Evolutionary conservation across 495 filamentous ascomycete species (phyloP).

Genomic region (Tirmania nivea): DNA sequence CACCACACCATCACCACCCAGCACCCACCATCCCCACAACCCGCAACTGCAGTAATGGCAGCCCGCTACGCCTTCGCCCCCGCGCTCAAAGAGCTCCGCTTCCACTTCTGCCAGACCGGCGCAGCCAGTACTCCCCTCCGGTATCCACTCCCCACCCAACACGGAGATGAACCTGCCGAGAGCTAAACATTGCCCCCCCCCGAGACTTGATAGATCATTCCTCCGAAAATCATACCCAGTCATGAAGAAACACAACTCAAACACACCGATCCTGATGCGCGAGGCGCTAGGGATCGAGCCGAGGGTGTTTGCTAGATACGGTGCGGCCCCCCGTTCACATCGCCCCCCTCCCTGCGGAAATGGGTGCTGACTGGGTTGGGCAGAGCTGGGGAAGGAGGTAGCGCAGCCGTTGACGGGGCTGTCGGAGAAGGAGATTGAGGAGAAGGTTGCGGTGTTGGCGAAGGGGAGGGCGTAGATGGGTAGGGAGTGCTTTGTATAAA

Average conservation of each 20-base stretch:
- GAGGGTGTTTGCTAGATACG: constrained; percentile 78
- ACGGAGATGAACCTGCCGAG: background rate
- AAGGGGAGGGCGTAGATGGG: constrained; percentile 26
- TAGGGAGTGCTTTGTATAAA: background rate
- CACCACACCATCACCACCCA: constrained; percentile 6
- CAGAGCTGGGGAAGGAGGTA: constrained; percentile 78
- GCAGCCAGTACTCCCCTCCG: constrained; percentile 70
- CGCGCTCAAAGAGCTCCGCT: constrained; percentile 81
- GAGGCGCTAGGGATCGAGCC: constrained; percentile 68
- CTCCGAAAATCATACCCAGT: constrained; percentile 79
- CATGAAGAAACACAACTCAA: constrained; percentile 98
- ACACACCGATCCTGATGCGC: constrained; percentile 82
- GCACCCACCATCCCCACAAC: constrained; percentile 8
- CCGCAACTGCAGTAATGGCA: constrained; percentile 54
- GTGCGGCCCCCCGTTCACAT: constrained; percentile 28
- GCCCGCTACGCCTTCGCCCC: constrained; percentile 78
- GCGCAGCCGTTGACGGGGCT: constrained; percentile 68
- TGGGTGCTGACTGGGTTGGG: background rate
- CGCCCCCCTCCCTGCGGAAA: background rate
- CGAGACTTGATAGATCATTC: constrained; percentile 47
- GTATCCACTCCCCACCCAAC: constrained; percentile 23
- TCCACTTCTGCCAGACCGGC: constrained; percentile 83
- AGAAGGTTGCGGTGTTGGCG: constrained; percentile 60
- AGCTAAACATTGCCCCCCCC: background rate
- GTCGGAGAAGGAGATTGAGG: constrained; percentile 80